Evolutionary conservation across 139 green algal species (phyloP), one percentile per base, ranked within the genome.

Genomic region (Trebouxia sp.): DNA sequence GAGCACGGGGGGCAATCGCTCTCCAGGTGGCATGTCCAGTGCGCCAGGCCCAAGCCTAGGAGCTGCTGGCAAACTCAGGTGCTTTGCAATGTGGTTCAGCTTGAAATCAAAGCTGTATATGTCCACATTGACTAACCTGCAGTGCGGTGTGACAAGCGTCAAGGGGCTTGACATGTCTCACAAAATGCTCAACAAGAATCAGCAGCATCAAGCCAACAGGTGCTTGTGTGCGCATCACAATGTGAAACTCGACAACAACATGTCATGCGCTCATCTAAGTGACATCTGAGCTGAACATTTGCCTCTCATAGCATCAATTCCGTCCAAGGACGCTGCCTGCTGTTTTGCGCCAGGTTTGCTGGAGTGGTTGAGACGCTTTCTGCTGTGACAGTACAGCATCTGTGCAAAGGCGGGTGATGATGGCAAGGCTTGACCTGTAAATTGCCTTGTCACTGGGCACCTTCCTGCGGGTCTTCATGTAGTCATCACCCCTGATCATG

Each of bases 101-200:
- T 97, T 97, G 55, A 82, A 85, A 26, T 95, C 87, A 26, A 91
- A 91, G 20, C 41, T 81, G 69, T 95, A 93, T 9, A 96, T 55
- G 79, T 97, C 94, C 11, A 88, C 85, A 11, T 82, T 86, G 15
- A 94, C 62, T 69, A 97, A 80, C 56, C 82, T 89, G 83, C 85
- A 77, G 26, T 12, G 12, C 37, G 38, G 37, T 7, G 65, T 26
- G 11, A 17, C 28, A n/a, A 6, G 26, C 50, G 5, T 22, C 11
- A 50, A 35, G n/a, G 14, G 5, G 56, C 14, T 32, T 20, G 22
- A 9, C 56, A 32, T 35, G 8, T 69, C 24, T 28, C 50, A 58
- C 22, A 58, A 22, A 17, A 28, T 17, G 50, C 4, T 28, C 20
- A 22, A 17, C 26, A 17, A 3, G 20, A 58, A 22, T 17, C 50